A percentile compares a stretch with the other conserved stretches of the same genome.
Conservation (phyloP, 139 green algal species). For the Trebouxia sp. region DNA sequence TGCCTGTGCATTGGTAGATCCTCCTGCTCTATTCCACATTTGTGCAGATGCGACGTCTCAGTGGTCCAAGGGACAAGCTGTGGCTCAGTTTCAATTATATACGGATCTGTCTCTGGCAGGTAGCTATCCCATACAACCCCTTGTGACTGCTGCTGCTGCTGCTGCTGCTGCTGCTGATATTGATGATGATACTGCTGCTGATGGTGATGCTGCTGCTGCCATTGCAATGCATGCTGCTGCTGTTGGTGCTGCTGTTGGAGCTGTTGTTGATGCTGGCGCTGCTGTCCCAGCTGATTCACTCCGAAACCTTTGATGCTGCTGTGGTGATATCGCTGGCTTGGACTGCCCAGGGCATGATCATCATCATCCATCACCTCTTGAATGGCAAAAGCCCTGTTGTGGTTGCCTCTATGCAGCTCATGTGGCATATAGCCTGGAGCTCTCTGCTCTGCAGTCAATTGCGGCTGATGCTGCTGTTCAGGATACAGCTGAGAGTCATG, state of each 20-base stretch:
- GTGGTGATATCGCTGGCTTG: background rate
- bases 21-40: no score
- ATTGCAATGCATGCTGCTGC: background rate
- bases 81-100: no score
- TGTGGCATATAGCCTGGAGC: no score
- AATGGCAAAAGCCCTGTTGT: background rate
- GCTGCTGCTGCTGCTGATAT: conserved; percentile 26
- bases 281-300: no score
- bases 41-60: no score
- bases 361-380: background rate
- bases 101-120: background rate
- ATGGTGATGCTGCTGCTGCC: background rate
- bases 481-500: background rate
- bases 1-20: background rate
- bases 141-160: conserved; percentile 18
- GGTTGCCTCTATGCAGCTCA: background rate
- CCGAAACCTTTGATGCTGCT: no score
- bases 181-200: background rate
- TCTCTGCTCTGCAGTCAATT: no score
- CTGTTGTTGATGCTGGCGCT: background rate
- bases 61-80: no score
- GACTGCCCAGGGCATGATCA: background rate
- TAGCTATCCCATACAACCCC: background rate
- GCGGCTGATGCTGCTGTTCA: conserved; percentile 3
- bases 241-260: background rate